Base-by-base conservation (phyloP, 495 filamentous ascomycete species). In the Aspergillus homomorphus region DNA sequence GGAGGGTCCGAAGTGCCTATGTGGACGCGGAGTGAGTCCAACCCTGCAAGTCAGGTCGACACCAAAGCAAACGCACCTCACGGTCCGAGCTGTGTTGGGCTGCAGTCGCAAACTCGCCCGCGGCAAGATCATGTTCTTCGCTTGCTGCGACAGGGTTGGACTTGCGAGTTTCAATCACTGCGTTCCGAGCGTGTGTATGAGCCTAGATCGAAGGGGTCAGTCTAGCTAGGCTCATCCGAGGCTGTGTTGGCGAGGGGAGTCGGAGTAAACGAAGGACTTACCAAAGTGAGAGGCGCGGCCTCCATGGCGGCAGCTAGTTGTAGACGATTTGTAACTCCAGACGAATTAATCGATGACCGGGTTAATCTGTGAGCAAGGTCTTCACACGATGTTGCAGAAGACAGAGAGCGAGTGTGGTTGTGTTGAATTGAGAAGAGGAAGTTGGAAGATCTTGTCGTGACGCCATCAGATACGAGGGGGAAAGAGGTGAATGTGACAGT, bases 51-150 rank as follows among this genome's bases (percentile, higher is more conserved):
- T 1, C 0, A 30, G 18, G 44, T 26, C 49, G 4, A 22, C 9
- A 24, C 12, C 53, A 26, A 55, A n/a, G 30, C n/a, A 26, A 10
- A 58, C 62, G 43, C 64, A 87, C 85, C 78, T 98, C 94, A 55
- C 78, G 76, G 67, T 95, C 92, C 12, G 78, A 79, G 10, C 89
- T 94, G 24, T 77, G 79, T 61, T 85, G 84, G 15, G 89, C 85
- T 24, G 91, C 92, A 30, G 87, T 87, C 48, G 91, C 85, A 72
- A 96, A 98, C 64, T 96, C 89, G 51, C 86, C 88, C 2, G 94
- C 94, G 20, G 94, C 94, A 41, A 90, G 80, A 57, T 92, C 86
- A 76, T 98, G 92, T 67, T 96, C 89, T 62, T 88, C 87, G 58
- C 89, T 88, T 16, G 93, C 92, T 22, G 87, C 84, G 4, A 87